Percentiles rank a stretch among this genome's conserved stretches.
Evolutionary conservation across 352 stramenopile species (phyloP).

Genomic region (Phytophthora nicotianae): DNA sequence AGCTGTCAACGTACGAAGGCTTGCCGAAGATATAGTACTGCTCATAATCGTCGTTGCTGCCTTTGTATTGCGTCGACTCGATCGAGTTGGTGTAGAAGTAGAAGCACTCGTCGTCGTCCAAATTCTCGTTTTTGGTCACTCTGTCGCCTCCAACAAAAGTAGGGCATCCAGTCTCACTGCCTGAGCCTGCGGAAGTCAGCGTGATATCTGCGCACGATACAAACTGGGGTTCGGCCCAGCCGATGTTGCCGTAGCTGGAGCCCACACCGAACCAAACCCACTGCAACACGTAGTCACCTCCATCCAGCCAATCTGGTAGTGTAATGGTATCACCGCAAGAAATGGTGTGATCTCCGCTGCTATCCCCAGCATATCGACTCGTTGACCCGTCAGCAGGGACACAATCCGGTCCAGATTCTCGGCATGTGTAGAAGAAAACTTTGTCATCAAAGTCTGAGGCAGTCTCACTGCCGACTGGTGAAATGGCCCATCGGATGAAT

Average conservation of each 20-base stretch:
- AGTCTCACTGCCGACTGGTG: conserved; percentile 35
- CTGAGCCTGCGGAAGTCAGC: conserved; percentile 42
- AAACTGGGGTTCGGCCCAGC: conserved; percentile 54
- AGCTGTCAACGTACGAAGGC: conserved; percentile 48
- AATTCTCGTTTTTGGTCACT: conserved; percentile 49
- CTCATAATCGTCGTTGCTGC: conserved; percentile 50
- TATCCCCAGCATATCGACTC: conserved; percentile 51
- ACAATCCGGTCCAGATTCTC: conserved; percentile 46
- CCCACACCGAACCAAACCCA: conserved; percentile 60
- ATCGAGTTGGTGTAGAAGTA: conserved; percentile 67
- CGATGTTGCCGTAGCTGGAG: conserved; percentile 58
- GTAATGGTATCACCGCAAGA: conserved; percentile 54
- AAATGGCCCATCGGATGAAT: conserved; percentile 60
- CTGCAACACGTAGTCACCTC: conserved; percentile 65
- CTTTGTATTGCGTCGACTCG: conserved; percentile 47
- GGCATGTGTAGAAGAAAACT: conserved; percentile 64
- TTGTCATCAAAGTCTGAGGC: conserved; percentile 54
- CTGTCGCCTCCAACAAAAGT: conserved; percentile 59
- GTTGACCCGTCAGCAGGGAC: conserved; percentile 45
- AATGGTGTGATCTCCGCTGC: conserved; percentile 41
- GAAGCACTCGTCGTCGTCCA: conserved; percentile 50
- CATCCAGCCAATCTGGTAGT: conserved; percentile 46
- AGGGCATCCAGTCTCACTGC: conserved; percentile 42
- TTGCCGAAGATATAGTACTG: conserved; percentile 57
- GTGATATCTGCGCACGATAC: conserved; percentile 62